Conservation (phyloP, 2,329 filamentous ascomycete species). For the Coleophoma eucalyptorum region DNA sequence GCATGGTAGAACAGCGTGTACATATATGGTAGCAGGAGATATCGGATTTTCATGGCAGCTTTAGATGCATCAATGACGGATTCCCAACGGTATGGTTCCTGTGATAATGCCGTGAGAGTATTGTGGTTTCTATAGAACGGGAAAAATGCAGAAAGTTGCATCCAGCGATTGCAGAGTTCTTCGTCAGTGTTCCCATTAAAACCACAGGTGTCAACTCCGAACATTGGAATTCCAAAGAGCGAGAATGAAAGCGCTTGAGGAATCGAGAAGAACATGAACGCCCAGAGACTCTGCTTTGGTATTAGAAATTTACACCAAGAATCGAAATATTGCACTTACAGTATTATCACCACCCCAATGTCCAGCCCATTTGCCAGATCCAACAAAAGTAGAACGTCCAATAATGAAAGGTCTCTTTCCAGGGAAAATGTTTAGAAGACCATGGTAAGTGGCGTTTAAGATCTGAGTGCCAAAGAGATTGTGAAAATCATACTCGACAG, state of each 20-base stretch:
- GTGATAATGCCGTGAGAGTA: constrained; percentile 50
- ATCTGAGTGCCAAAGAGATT: constrained; percentile 75
- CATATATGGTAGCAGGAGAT: constrained; percentile 68
- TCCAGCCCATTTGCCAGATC: constrained; percentile 70
- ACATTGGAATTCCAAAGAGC: constrained; percentile 75
- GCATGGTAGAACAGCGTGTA: constrained; percentile 71
- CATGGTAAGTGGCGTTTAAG: constrained; percentile 66
- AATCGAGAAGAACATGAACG: constrained; percentile 73
- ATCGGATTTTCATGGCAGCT: constrained; percentile 66
- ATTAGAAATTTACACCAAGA: too few relatives aligned
- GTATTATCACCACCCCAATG: constrained; percentile 81
- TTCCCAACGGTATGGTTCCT: constrained; percentile 71
- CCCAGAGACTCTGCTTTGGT: constrained; percentile 45
- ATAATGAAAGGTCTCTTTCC: constrained; percentile 79
- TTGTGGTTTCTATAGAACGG: constrained; percentile 80
- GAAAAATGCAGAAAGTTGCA: constrained; percentile 71
- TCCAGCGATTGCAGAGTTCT: constrained; percentile 72
- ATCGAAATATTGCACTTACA: constrained; percentile 29
- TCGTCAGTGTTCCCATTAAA: constrained; percentile 65
- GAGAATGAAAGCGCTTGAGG: constrained; percentile 73
- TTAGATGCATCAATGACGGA: constrained; percentile 62
- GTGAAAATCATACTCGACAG: constrained; percentile 78
- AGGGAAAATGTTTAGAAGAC: constrained; percentile 32
- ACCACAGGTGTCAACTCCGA: constrained; percentile 66
- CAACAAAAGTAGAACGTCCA: constrained; percentile 76